These are phyloP conservation scores for Phytophthora sp. DNA, from an alignment of 352 stramenopile species.

Conservation along the genomic window DNA sequence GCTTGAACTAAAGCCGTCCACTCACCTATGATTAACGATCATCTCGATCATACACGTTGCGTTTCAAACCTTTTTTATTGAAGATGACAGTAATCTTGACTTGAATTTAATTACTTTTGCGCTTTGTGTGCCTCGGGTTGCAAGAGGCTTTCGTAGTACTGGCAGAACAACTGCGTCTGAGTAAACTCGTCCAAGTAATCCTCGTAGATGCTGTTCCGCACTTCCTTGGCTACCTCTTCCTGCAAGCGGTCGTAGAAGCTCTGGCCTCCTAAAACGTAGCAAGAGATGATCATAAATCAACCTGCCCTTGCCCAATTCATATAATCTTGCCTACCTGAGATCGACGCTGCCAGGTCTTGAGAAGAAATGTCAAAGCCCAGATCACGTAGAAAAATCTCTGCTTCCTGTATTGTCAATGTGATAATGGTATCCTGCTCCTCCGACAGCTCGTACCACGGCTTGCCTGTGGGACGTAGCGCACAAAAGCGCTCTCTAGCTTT, in stretches of 20 bases:
- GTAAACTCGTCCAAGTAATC: conserved; percentile 84
- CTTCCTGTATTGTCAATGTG: conserved; percentile 72
- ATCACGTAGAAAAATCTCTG: conserved; percentile 72
- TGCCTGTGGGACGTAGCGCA: conserved; percentile 46
- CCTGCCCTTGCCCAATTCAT: not conserved
- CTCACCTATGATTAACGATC: conserved; percentile 12
- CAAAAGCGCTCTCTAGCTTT: conserved; percentile 59
- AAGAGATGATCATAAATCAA: not conserved
- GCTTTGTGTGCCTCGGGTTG: conserved; percentile 40
- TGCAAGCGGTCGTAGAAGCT: conserved; percentile 81
- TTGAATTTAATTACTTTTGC: conserved; percentile 16
- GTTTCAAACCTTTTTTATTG: conserved; percentile 15
- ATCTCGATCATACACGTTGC: conserved; percentile 9
- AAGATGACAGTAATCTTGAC: not conserved
- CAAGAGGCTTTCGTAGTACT: conserved; percentile 83
- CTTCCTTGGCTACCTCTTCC: conserved; percentile 72
- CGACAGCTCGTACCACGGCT: conserved; percentile 82
- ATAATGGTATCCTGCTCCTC: conserved; percentile 82
- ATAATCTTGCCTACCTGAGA: conserved; percentile 36
- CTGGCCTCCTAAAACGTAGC: conserved; percentile 36
- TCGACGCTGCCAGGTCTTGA: conserved; percentile 53
- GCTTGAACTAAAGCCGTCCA: not conserved
- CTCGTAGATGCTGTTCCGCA: conserved; percentile 73
- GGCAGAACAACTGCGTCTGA: conserved; percentile 87
- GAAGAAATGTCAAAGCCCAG: conserved; percentile 74